Evolutionary conservation across 1,284 basidiomycete genomes (phyloP).

Genomic region (Inonotus obliquus): DNA sequence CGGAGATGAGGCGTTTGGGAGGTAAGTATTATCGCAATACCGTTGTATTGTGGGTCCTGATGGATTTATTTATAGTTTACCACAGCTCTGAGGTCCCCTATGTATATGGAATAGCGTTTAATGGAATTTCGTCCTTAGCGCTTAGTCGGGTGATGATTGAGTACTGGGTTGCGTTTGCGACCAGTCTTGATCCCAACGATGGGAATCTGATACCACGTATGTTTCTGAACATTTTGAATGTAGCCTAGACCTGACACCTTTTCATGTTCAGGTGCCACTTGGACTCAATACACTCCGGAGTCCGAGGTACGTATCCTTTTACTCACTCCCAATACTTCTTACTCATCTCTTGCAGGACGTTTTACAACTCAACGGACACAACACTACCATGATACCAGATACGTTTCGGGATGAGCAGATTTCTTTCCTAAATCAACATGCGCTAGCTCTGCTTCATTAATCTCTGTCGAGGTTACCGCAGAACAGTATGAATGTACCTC

Average conservation of each 20-base stretch:
- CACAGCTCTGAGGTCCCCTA: constrained; percentile 39
- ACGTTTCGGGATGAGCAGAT: constrained; percentile 33
- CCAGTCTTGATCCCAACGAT: constrained; percentile 45
- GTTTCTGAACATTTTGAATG: too few species aligned
- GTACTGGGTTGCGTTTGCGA: constrained; percentile 51
- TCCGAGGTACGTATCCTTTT: constrained; percentile 23
- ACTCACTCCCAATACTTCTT: neutral
- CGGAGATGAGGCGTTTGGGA: constrained; percentile 28
- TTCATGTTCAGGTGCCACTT: neutral
- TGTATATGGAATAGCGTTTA: constrained; percentile 32
- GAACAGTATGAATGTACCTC: too few species aligned
- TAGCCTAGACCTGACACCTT: neutral
- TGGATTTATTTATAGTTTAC: constrained; percentile 25
- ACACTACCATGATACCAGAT: constrained; percentile 34
- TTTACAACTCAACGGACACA: constrained; percentile 21
- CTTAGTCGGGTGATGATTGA: constrained; percentile 41
- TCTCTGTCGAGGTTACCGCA: neutral
- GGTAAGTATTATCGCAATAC: constrained; percentile 24
- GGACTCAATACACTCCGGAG: neutral
- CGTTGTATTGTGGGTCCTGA: neutral
- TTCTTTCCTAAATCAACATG: constrained; percentile 32
- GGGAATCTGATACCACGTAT: constrained; percentile 21
- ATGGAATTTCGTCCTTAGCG: constrained; percentile 24
- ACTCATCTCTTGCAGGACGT: too few species aligned
- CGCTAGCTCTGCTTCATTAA: neutral